phyloP scores from a whole-genome alignment of 306 rosid species.

The Datisca glomerata region DNA sequence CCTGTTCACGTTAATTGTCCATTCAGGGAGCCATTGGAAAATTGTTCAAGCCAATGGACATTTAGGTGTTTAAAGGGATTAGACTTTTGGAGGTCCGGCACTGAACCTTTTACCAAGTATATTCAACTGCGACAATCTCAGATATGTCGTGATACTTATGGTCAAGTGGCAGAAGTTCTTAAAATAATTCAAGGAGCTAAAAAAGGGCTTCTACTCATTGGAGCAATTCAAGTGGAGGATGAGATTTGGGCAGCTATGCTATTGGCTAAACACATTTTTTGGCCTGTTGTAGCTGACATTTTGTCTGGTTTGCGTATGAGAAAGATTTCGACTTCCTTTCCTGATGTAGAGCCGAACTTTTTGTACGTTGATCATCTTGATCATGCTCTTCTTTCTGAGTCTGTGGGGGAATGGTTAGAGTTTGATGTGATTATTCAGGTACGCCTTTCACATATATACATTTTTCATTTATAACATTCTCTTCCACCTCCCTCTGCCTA shows the following conservation, averaged over 20 bases:
- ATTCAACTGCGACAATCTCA: constrained; percentile 32
- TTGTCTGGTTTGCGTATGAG: constrained; percentile 86
- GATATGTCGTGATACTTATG: constrained; percentile 19
- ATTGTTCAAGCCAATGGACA: constrained; percentile 57
- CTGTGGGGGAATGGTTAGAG: constrained; percentile 43
- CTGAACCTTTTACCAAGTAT: constrained; percentile 83
- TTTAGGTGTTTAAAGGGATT: constrained; percentile 63
- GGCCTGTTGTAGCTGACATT: constrained; percentile 92
- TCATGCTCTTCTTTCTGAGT: constrained; percentile 68
- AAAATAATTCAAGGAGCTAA: constrained; percentile 35
- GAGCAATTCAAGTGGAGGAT: constrained; percentile 75
- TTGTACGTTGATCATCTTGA: constrained; percentile 85
- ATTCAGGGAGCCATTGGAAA: constrained; percentile 85
- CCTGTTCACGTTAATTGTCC: constrained; percentile 93
- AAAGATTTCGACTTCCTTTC: constrained; percentile 49
- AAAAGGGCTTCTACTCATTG: constrained; percentile 60
- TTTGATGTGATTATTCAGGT: constrained; percentile 87
- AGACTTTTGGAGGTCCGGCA: constrained; percentile 56
- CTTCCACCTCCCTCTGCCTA: too few relatives aligned
- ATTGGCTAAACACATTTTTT: constrained; percentile 71
- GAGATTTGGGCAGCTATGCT: constrained; percentile 92
- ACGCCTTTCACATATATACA: constrained; percentile 6
- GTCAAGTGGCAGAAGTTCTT: constrained; percentile 45
- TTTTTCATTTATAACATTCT: neutral
- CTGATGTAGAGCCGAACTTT: constrained; percentile 43